phyloP scores from a whole-genome alignment of 1,284 basidiomycete genomes.

The Waitea zeae region DNA sequence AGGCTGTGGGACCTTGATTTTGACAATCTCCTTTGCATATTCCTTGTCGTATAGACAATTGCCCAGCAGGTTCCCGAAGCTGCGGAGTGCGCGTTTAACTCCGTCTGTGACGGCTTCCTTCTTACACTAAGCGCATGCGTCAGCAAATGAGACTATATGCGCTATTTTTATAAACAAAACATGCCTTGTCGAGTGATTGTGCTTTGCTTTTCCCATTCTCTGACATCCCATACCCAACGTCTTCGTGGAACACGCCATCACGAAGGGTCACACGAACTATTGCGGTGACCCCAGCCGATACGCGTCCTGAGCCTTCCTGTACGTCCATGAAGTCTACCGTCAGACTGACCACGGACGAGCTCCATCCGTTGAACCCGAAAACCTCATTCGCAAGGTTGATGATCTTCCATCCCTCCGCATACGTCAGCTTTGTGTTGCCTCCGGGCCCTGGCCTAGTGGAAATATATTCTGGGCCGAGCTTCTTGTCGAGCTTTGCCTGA shows the following conservation, averaged over 20 bases:
- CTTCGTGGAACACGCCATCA: constrained; percentile 86
- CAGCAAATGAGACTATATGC: neutral
- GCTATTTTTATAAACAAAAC: constrained; percentile 9
- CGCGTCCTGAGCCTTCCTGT: constrained; percentile 48
- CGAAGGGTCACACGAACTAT: constrained; percentile 76
- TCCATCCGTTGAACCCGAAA: constrained; percentile 98
- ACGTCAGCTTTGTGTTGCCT: constrained; percentile 78
- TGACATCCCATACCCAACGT: constrained; percentile 77
- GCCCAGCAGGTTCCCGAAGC: constrained; percentile 88
- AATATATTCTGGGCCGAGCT: constrained; percentile 88
- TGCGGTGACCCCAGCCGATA: constrained; percentile 69
- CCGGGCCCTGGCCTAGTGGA: constrained; percentile 81
- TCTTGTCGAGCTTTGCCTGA: constrained; percentile 73
- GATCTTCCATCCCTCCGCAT: constrained; percentile 94
- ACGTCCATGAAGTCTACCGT: constrained; percentile 64
- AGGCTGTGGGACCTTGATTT: constrained; percentile 67
- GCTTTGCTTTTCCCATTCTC: constrained; percentile 82
- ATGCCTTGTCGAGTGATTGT: constrained; percentile 81
- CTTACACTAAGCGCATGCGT: constrained; percentile 50
- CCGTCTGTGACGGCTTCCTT: constrained; percentile 97
- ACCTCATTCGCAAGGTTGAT: constrained; percentile 96
- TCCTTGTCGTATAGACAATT: constrained; percentile 93
- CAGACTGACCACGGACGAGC: constrained; percentile 65
- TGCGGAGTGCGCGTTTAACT: constrained; percentile 78
- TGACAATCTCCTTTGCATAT: constrained; percentile 71